A percentile compares a stretch with the other conserved stretches of the same genome.
These are phyloP conservation scores for Smallanthus sonchifolius DNA, from an alignment of 129 eudicot genomes.

Conservation along the genomic window DNA sequence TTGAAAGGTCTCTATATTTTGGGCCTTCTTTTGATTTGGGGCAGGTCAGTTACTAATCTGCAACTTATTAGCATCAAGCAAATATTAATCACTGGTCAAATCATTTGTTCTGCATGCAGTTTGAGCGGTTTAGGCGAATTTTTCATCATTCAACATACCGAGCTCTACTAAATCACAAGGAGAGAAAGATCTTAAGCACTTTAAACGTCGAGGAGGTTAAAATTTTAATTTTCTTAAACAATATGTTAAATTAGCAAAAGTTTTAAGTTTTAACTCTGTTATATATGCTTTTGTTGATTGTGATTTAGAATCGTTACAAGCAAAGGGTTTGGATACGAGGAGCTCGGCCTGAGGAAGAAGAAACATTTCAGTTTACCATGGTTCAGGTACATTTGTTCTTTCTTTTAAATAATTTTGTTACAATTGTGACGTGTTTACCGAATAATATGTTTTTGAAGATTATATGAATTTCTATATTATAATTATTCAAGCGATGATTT, in stretches of 20 bases:
- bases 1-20: conserved; percentile 85
- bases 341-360: conserved; percentile 90
- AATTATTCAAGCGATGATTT: background rate
- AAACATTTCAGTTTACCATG: conserved; percentile 82
- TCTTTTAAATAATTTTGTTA: background rate
- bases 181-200: conserved; percentile 80
- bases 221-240: background rate
- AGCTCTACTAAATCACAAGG: conserved; percentile 85
- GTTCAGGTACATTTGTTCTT: conserved; percentile 49
- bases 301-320: conserved; percentile 59
- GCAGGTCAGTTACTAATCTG: conserved; percentile 53
- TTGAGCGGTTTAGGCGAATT: conserved; percentile 84
- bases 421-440: background rate
- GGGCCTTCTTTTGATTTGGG: conserved; percentile 97
- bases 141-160: conserved; percentile 89
- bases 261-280: background rate
- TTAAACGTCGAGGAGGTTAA: conserved; percentile 71
- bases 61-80: background rate
- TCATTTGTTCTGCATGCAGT: conserved; percentile 34
- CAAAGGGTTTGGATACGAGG: conserved; percentile 91
- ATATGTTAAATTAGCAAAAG: background rate
- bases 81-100: background rate
- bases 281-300: conserved; percentile 10
- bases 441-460: background rate
- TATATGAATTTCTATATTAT: background rate